Conservation (phyloP, 208 protist species). For the Tritrichomonas foetus region DNA sequence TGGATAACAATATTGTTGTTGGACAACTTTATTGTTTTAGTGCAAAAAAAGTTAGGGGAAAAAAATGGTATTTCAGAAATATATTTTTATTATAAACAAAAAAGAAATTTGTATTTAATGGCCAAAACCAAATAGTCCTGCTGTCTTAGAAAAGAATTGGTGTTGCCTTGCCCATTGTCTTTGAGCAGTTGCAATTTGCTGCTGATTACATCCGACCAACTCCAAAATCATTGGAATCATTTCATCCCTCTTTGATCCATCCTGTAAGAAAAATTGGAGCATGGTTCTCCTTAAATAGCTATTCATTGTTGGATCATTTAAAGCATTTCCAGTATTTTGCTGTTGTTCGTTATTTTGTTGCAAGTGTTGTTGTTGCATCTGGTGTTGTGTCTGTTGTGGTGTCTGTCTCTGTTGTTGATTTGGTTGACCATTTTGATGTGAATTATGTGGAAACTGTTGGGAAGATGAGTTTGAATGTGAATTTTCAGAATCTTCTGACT, state of each 20-base stretch:
- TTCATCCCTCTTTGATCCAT: not conserved
- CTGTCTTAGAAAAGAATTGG: not conserved
- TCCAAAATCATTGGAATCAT: conserved; percentile 36
- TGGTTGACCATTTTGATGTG: not conserved
- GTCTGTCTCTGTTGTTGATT: not conserved
- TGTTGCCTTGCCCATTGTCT: not conserved
- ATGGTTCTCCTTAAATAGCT: not conserved
- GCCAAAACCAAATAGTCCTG: not conserved
- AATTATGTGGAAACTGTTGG: not conserved
- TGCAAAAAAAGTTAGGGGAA: no score
- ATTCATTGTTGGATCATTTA: not conserved
- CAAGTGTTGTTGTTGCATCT: no score
- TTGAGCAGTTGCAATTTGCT: conserved; percentile 7
- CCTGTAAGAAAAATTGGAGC: conserved; percentile 18
- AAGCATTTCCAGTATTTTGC: not conserved
- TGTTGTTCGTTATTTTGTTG: not conserved
- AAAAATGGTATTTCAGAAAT: no score
- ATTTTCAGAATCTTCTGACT: not conserved
- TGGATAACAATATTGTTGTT: no score
- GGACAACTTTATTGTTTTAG: no score
- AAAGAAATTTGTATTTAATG: no score
- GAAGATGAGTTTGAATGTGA: not conserved
- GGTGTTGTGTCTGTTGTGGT: no score
- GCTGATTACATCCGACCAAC: not conserved
- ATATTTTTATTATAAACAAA: no score